Evolutionary conservation across 148 eudicot species (phyloP), one percentile per base, ranked within the genome.

Genomic region (Rhododendron vialii): DNA sequence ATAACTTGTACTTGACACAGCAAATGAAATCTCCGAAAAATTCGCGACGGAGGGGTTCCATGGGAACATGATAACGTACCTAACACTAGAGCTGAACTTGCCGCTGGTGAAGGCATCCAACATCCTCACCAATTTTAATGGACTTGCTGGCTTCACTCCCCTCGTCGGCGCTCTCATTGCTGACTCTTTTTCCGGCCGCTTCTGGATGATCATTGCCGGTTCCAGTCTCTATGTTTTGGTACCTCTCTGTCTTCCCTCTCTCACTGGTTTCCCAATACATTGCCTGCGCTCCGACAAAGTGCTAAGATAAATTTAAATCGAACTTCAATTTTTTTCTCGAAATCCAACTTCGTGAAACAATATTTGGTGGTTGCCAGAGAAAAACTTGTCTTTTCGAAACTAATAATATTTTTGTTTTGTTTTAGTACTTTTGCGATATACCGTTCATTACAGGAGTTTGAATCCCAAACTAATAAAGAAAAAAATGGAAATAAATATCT

Each of bases 41-140:
- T 93, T 95, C 82, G 98, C 95, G 0, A 87, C 85, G 20, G 88
- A 92, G 7, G 98, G 98, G 2, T 95, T 91, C 82, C 91, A 94
- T 83, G 89, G 92, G 41, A 95, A 95, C 85, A 90, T 95, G 96
- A 95, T 95, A 85, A 93, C 98, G 10, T 95, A 93, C 90, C 87
- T 95, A 53, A 95, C 98, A 0, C 92, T 89, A 55, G 89, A 91
- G 78, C 88, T 95, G 30, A 94, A 94, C 88, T 86, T 95, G 91
- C 96, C 98, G 3, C 87, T 94, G 55, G 96, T 95, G 30, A 90
- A 90, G 79, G 96, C 96, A 2, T 94, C 96, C 71, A 95, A 95
- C 81, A 92, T 93, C 9, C 90, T 95, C 78, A 89, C 95, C 30
- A 94, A 95, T 78, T 95, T 94, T 45, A 91, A 89, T 15, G 98